Evolutionary conservation across 805 yeast genomes (phyloP).

Genomic region (Ogataea corticis): DNA sequence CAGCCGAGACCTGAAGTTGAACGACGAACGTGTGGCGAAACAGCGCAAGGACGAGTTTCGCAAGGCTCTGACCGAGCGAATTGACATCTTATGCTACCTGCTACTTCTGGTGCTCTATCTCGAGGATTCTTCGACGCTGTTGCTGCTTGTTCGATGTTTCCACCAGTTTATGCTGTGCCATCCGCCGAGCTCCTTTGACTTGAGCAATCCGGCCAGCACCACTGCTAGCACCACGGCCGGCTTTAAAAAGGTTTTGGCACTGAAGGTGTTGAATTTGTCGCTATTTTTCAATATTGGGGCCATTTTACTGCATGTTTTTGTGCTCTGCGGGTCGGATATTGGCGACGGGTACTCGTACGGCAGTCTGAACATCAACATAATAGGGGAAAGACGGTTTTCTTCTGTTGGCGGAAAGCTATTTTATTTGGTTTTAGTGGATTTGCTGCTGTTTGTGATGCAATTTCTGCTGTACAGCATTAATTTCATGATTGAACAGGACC

Average conservation of each 20-base stretch:
- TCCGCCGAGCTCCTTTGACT: conserved; percentile 40
- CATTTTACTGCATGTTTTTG: conserved; percentile 38
- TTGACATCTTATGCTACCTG: conserved; percentile 39
- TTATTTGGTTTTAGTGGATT: conserved; percentile 33
- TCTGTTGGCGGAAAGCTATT: conserved; percentile 29
- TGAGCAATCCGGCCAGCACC: too few relatives aligned
- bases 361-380: conserved; percentile 41
- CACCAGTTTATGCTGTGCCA: conserved; percentile 40
- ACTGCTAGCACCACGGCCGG: conserved; percentile 22
- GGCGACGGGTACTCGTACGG: conserved; percentile 38
- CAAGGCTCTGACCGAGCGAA: conserved; percentile 35
- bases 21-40: conserved; percentile 43
- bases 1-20: conserved; percentile 38
- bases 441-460: conserved; percentile 33
- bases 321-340: conserved; percentile 28
- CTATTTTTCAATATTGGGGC: conserved; percentile 26
- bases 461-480: conserved; percentile 33
- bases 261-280: conserved; percentile 30
- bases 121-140: conserved; percentile 41
- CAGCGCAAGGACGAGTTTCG: conserved; percentile 44
- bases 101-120: conserved; percentile 41
- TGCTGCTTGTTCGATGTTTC: conserved; percentile 34
- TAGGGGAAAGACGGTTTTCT: conserved; percentile 42
- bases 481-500: conserved; percentile 31
- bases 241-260: conserved; percentile 31